Evolutionary conservation across 768 basidiomycete genomes (phyloP), one percentile per base, ranked within the genome.

Genomic region (Myochromella boudieri): DNA sequence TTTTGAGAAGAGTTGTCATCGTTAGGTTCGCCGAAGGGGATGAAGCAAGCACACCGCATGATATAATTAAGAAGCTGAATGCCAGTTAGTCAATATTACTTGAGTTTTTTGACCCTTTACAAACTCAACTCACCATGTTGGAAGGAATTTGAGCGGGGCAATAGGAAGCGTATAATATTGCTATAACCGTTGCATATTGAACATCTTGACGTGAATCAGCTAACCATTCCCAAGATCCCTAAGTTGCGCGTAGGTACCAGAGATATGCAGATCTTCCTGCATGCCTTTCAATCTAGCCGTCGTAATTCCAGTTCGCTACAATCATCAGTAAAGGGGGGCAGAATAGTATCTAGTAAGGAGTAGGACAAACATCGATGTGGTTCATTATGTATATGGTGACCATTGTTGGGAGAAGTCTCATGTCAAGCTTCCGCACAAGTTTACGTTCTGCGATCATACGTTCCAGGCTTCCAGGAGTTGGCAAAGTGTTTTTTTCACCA

Each of bases 131-230:
- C 49, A 77, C 82, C 78, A 85, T 83, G 56, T 83, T 86, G 0
- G 78, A 83, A 0, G 84, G 84, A 42, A 85, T 75, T 53, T 85
- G 82, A 14, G 79, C 76, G 1, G 82, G 82, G 29, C 76, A 76
- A 49, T 85, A 83, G 1, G 80, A 78, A 2, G 69, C 84, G 48
- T 74, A 82, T 18, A 82, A 67, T 36, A 78, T 65, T 1, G 80
- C 79, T 12, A 82, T 61, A 17, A 80, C 64, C 2, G 75, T 74
- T 17, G 68, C 66, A 54, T 82, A 82, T 56, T 81, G 72, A 11
- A 80, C 59, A 46, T 76, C 80, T 81, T n/a, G 17, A 48, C 7
- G 36, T 22, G 48, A 59, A 20, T 60, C 51, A 49, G 60, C 60
- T 1, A 22, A 18, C 20, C 15, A 6, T 21, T 14, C 33, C 1